phyloP scores from a whole-genome alignment of 257 asterid genomes.

The Paulownia fortunei region DNA sequence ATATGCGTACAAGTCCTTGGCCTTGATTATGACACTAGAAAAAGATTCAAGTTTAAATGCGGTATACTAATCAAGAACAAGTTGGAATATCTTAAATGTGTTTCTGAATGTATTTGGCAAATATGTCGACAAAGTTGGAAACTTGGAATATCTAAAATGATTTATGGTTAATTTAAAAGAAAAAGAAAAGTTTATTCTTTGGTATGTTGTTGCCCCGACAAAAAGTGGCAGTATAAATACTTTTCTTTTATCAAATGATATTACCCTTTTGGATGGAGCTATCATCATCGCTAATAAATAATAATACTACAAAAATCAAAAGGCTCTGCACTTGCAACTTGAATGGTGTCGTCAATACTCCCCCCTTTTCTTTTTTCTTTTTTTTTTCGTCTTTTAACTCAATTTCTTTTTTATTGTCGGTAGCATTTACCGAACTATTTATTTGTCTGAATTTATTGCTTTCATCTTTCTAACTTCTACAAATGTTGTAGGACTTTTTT shows the following conservation, averaged over 20 bases:
- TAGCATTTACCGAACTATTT: too few relatives aligned
- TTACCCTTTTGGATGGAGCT: slow-evolving; percentile 13
- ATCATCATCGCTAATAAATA: background rate
- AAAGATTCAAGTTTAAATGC: too few relatives aligned
- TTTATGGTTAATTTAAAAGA: background rate
- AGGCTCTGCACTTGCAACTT: slow-evolving; percentile 7
- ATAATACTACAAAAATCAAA: background rate
- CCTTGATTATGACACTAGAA: too few relatives aligned
- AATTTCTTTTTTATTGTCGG: slow-evolving; percentile 6
- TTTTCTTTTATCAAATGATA: background rate
- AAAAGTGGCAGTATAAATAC: background rate
- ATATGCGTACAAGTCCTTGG: too few relatives aligned
- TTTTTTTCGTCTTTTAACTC: background rate
- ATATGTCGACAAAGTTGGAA: too few relatives aligned
- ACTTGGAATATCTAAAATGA: too few relatives aligned
- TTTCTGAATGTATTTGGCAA: too few relatives aligned
- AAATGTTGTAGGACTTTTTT: too few relatives aligned
- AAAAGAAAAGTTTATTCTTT: background rate
- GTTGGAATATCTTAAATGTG: too few relatives aligned
- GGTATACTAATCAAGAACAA: too few relatives aligned
- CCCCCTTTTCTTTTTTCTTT: background rate
- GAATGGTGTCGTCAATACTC: background rate
- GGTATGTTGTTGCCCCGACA: background rate
- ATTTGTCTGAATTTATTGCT: too few relatives aligned
- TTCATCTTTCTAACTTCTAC: too few relatives aligned